Base-by-base conservation (phyloP, 768 basidiomycete species). In the Termitomyces sp. region DNA sequence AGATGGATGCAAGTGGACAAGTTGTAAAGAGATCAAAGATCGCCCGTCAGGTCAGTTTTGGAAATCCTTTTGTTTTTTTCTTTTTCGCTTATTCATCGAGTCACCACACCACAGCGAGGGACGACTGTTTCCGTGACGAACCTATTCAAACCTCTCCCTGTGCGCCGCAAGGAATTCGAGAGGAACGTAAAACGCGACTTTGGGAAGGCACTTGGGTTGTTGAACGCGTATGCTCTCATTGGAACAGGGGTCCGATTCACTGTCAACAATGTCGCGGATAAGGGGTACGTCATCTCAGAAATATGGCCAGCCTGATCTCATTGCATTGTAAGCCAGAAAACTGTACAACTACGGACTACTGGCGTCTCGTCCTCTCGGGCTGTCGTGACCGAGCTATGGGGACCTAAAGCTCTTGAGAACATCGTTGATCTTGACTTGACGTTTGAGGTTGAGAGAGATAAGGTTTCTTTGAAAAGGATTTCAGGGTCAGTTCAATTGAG, bases 171-270 rank as follows among this genome's bases (percentile, higher is more conserved):
- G 67, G 97, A 98, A 62, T 80, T 98, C 31, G 87, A 93, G 64
- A 76, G 91, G 51, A 94, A 96, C 60, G 76, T 79, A 1, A 98
- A 96, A 66, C 83, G 94, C 39, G 96, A 98, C 62, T 95, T 89
- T 63, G 83, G 76, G 4, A 97, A 97, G 63, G 89, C 90, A 1
- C 66, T 98, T n/a, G 73, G 80, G 6, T 73, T 97, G 15, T 70
- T 98, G 39, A 84, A 87, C 43, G 93, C 91, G 0, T 99, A 98
- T 69, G 95, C 94, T 0, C 75, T 99, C 4, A 13, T 88, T 3
- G 81, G 86, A 0, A 83, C 68, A 3, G 89, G 86, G 0, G 84
- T 95, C 15, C 78, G 93, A 32, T 67, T 98, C 10, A 78, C 81
- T 0, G 92, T 91, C 1, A 85, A 72, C 58, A 94, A 91, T 60